A percentile compares a stretch with the other conserved stretches of the same genome.
Evolutionary conservation across 2,329 filamentous ascomycete species (phyloP).

Genomic region (Fusarium oligoseptatum): DNA sequence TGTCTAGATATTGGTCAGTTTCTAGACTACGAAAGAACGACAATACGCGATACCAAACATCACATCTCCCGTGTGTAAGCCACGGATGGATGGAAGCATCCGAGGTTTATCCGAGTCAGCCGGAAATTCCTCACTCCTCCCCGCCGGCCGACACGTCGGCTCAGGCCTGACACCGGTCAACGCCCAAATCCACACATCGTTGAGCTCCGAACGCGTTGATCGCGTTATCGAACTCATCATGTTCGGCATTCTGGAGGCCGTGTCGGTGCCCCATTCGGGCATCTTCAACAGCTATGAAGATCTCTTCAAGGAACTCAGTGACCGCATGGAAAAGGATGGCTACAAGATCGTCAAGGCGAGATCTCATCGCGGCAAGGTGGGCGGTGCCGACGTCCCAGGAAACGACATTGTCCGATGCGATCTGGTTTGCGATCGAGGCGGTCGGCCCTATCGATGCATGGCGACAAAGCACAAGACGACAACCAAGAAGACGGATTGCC

Average conservation of each 20-base stretch:
- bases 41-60: neutral
- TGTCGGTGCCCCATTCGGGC: conserved; percentile 53
- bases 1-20: neutral
- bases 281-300: conserved; percentile 58
- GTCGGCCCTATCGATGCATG: conserved; percentile 58
- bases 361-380: conserved; percentile 58
- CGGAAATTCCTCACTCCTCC: conserved; percentile 42
- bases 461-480: conserved; percentile 61
- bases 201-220: conserved; percentile 45
- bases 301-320: conserved; percentile 56
- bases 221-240: conserved; percentile 48
- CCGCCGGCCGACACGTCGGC: conserved; percentile 35
- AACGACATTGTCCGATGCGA: conserved; percentile 60
- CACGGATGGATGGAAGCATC: conserved; percentile 5
- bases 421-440: conserved; percentile 61
- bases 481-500: conserved; percentile 61
- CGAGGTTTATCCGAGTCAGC: conserved; percentile 41
- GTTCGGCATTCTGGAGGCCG: conserved; percentile 60
- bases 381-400: conserved; percentile 56
- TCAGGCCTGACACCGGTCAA: conserved; percentile 48
- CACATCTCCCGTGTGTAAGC: neutral
- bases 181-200: conserved; percentile 48
- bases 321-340: conserved; percentile 59
- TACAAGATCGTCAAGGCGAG: conserved; percentile 62
- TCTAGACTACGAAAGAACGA: neutral